phyloP scores from a whole-genome alignment of 345 rosid species.

The Boechera divaricarpa region DNA sequence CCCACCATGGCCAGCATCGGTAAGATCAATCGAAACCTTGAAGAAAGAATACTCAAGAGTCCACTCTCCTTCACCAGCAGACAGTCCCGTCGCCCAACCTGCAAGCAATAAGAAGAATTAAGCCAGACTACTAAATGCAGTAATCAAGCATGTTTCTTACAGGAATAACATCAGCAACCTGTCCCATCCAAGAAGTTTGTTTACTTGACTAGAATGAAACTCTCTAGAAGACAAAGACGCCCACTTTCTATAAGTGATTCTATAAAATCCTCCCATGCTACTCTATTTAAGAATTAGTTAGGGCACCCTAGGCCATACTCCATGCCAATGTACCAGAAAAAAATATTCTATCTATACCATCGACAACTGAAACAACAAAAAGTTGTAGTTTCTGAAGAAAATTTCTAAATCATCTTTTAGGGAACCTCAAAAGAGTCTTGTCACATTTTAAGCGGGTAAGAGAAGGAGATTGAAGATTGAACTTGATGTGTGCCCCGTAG shows the following conservation, averaged over 20 bases:
- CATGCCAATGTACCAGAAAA: neutral
- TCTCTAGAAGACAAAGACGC: slow-evolving; percentile 10
- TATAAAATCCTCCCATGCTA: neutral
- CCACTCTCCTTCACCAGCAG: slow-evolving; percentile 77
- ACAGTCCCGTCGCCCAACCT: slow-evolving; percentile 92
- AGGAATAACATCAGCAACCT: slow-evolving; percentile 3
- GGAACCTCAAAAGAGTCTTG: neutral
- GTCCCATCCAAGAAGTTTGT: slow-evolving; percentile 8
- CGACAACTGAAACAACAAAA: neutral
- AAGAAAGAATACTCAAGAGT: slow-evolving; percentile 77
- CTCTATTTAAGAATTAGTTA: neutral
- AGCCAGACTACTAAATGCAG: neutral
- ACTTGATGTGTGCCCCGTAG: slow-evolving; percentile 11
- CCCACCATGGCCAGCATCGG: slow-evolving; percentile 95
- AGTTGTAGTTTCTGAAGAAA: slow-evolving; percentile 9
- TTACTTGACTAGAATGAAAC: neutral
- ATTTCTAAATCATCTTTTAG: neutral
- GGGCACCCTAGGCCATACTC: neutral
- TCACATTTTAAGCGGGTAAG: neutral
- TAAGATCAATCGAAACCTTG: slow-evolving; percentile 70
- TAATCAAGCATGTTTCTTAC: slow-evolving; percentile 2
- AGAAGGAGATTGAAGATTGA: neutral
- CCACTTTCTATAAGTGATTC: neutral
- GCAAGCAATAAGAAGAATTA: slow-evolving; percentile 29
- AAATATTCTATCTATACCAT: neutral